These are phyloP conservation scores for Amoebophrya sp. DNA, from an alignment of 169 alveolate species.

Conservation along the genomic window DNA sequence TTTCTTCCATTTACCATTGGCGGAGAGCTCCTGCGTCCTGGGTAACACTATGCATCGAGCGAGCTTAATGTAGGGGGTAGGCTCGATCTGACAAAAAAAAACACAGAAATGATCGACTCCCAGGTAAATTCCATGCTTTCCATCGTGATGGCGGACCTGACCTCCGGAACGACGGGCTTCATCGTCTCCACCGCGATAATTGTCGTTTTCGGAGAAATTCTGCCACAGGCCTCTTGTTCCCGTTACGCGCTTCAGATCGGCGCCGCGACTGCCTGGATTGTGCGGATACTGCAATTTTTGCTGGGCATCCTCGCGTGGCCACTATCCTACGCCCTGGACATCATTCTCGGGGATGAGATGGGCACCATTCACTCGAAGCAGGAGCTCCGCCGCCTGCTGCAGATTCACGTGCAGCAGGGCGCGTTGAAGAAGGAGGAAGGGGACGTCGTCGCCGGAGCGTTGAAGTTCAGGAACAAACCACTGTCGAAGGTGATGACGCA, in stretches of 20 bases:
- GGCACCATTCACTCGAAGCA: constrained; percentile 40
- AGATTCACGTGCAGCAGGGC: constrained; percentile 40
- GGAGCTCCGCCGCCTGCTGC: constrained; percentile 42
- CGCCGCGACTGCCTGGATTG: constrained; percentile 14
- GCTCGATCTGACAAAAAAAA: neutral
- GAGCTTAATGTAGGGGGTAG: no score
- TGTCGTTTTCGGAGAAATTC: constrained; percentile 43
- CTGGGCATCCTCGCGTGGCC: neutral
- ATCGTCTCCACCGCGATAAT: constrained; percentile 31
- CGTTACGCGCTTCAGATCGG: constrained; percentile 40
- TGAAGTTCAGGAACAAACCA: constrained; percentile 34
- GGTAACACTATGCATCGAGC: neutral
- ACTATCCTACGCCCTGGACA: constrained; percentile 34
- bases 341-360: constrained; percentile 45
- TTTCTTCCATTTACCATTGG: no score
- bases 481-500: constrained; percentile 40
- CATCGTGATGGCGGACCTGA: constrained; percentile 38
- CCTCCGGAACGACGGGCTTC: constrained; percentile 36
- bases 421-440: constrained; percentile 37
- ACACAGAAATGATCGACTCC: no score
- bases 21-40: no score
- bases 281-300: neutral
- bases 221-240: constrained; percentile 44
- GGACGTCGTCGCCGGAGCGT: constrained; percentile 37
- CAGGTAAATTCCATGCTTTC: constrained; percentile 35